phyloP scores from a whole-genome alignment of 2,329 filamentous ascomycete species.

The Pseudogymnoascus sp. region DNA sequence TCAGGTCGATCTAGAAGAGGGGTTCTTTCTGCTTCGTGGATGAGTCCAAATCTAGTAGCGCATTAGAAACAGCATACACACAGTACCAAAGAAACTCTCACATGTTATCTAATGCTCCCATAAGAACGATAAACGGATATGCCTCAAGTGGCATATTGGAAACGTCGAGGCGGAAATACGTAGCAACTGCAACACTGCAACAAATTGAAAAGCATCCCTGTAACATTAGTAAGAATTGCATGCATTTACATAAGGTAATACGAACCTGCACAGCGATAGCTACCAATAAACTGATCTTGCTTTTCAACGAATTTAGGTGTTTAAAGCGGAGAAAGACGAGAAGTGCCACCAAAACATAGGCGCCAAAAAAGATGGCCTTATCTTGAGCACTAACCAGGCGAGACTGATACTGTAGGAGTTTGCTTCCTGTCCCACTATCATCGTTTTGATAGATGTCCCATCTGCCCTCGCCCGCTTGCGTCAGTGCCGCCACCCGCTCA shows the following conservation, averaged over 20 bases:
- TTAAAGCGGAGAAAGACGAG: not conserved
- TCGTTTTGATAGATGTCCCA: conserved; percentile 20
- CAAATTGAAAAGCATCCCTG: not conserved
- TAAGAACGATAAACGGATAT: not conserved
- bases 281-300: not conserved
- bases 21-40: not conserved
- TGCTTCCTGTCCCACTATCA: conserved; percentile 17
- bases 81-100: not conserved
- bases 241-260: not conserved
- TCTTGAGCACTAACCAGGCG: not conserved
- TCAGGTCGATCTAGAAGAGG: not conserved
- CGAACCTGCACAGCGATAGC: not conserved
- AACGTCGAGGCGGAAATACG: not conserved
- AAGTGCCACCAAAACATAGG: not conserved
- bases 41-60: not conserved
- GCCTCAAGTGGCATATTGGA: not conserved
- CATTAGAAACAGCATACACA: not conserved
- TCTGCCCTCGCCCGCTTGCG: conserved; percentile 16
- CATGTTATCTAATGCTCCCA: not conserved
- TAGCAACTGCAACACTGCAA: not conserved
- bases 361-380: not conserved
- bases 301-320: not conserved
- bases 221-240: not conserved
- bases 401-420: conserved; percentile 13
- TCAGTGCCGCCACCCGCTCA: conserved; percentile 15